Percentiles rank a stretch among this genome's conserved stretches.
Evolutionary conservation across 306 rosid genomes (phyloP).

Genomic region (Vigna hirtella): DNA sequence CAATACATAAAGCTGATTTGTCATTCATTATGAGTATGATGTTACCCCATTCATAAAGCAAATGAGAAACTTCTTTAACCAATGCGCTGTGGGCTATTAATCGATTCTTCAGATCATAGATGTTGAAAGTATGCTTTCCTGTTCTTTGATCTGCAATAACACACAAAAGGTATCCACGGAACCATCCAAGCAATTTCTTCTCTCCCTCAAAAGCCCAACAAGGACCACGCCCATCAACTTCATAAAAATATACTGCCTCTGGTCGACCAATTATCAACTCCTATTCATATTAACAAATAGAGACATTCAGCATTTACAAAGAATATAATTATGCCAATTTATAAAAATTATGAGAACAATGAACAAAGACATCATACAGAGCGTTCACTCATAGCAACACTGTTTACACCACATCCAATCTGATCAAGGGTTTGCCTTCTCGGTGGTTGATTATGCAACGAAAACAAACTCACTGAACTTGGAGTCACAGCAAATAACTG

Average conservation of each 20-base stretch:
- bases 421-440: conserved; percentile 94
- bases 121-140: conserved; percentile 78
- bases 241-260: conserved; percentile 96
- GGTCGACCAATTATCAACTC: conserved; percentile 93
- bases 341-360: conserved; percentile 13
- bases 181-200: conserved; percentile 93
- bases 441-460: conserved; percentile 80
- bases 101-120: conserved; percentile 92
- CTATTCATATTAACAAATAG: conserved; percentile 53
- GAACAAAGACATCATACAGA: conserved; percentile 61
- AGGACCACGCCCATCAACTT: conserved; percentile 99
- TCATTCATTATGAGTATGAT: conserved; percentile 88
- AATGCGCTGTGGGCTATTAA: conserved; percentile 86
- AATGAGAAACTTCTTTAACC: conserved; percentile 88
- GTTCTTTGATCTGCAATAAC: conserved; percentile 94
- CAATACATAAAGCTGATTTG: conserved; percentile 86
- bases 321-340: conserved; percentile 15
- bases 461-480: conserved; percentile 80
- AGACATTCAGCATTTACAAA: conserved; percentile 39
- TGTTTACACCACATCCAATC: conserved; percentile 76
- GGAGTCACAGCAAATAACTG: conserved; percentile 92
- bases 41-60: conserved; percentile 99
- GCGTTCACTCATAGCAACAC: conserved; percentile 95
- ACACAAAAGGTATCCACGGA: conserved; percentile 95
- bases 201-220: conserved; percentile 99